These are phyloP conservation scores for Persicaria tinctoria DNA, from an alignment of 148 eudicot genomes.

Conservation along the genomic window DNA sequence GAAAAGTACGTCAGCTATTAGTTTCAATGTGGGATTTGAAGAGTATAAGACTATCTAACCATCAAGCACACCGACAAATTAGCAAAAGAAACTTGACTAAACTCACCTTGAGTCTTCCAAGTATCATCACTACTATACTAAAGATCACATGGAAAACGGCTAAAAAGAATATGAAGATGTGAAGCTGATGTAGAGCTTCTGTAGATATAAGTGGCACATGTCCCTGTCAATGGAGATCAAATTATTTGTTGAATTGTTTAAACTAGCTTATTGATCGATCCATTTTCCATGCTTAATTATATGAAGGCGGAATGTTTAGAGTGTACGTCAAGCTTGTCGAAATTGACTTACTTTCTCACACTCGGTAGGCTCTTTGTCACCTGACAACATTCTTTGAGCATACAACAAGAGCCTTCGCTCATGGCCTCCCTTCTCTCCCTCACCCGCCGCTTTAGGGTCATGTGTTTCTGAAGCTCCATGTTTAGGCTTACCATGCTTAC, in stretches of 20 bases:
- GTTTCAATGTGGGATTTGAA: too few species aligned
- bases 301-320: neutral
- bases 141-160: conserved; percentile 79
- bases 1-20: too few species aligned
- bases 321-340: neutral
- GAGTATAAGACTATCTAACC: too few species aligned
- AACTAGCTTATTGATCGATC: neutral
- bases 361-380: neutral
- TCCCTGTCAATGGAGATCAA: conserved; percentile 18
- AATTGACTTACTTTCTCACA: conserved; percentile 41
- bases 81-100: neutral
- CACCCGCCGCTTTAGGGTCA: too few species aligned
- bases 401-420: conserved; percentile 38
- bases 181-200: conserved; percentile 77
- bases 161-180: conserved; percentile 85
- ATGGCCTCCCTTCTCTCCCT: neutral
- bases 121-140: conserved; percentile 75
- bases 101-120: conserved; percentile 79
- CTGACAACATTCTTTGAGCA: conserved; percentile 31
- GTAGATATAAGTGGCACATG: conserved; percentile 48
- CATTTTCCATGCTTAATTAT: too few species aligned
- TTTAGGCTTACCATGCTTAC: neutral
- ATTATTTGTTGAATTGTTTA: neutral
- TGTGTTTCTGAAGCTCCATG: neutral
- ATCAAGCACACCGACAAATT: too few species aligned